These are phyloP conservation scores for Mycena epipterygia DNA, from an alignment of 768 basidiomycete species.

Conservation along the genomic window DNA sequence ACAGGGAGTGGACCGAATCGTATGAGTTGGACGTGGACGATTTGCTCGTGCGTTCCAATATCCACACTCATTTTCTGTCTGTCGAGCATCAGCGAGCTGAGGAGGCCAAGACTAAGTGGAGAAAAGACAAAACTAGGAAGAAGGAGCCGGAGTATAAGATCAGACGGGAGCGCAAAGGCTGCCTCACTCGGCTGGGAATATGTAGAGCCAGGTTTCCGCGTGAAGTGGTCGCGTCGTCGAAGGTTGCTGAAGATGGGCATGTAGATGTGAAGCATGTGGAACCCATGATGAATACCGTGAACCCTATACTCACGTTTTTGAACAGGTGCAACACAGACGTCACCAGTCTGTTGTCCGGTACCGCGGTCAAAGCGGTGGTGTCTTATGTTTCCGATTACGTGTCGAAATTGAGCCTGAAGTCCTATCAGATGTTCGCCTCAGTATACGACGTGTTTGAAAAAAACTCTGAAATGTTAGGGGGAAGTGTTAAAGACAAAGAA, in stretches of 20 bases:
- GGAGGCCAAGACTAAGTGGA: background rate
- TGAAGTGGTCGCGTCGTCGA: constrained; percentile 10
- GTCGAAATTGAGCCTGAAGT: background rate
- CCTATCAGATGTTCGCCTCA: background rate
- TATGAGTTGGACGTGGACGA: constrained; percentile 34
- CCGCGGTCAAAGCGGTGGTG: background rate
- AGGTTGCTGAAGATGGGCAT: constrained; percentile 29
- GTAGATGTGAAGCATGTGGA: constrained; percentile 5
- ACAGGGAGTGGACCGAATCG: constrained; percentile 26
- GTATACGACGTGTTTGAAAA: background rate
- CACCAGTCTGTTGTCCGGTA: background rate
- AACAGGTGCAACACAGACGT: background rate
- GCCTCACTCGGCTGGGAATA: constrained; percentile 7
- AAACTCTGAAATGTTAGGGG: background rate
- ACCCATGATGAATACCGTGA: background rate
- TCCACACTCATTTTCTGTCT: constrained; percentile 32
- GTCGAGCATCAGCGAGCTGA: background rate
- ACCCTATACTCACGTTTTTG: background rate
- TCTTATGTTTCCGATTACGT: background rate
- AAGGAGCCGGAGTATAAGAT: background rate
- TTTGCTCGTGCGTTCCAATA: constrained; percentile 33
- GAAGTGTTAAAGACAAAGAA: background rate
- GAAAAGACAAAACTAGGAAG: constrained; percentile 10
- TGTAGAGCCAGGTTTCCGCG: constrained; percentile 43
- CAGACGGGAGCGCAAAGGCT: background rate